Evolutionary conservation across 1,139 yeast species (phyloP).

Genomic region (Geotrichum carabidarum): DNA sequence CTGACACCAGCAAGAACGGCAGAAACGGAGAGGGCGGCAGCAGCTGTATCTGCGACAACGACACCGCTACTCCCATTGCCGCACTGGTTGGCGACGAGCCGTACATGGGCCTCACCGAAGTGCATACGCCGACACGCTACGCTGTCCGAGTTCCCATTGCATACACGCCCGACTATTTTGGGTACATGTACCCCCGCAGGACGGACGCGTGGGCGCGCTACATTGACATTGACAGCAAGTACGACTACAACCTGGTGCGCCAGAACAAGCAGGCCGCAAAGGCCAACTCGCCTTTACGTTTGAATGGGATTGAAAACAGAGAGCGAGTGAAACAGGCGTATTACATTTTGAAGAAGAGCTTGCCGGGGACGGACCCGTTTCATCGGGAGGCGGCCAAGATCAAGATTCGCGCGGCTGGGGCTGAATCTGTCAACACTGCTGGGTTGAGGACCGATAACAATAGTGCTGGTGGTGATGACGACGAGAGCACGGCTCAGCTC

Average conservation of each 20-base stretch:
- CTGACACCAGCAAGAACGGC: neutral
- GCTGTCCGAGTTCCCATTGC: slow-evolving; percentile 24
- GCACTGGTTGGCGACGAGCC: slow-evolving; percentile 31
- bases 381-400: neutral
- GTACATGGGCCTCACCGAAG: slow-evolving; percentile 24
- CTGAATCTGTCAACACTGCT: too few species aligned
- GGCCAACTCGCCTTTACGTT: neutral
- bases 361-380: neutral
- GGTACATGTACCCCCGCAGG: slow-evolving; percentile 25
- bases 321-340: neutral
- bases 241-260: slow-evolving; percentile 6
- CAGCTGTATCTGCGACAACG: slow-evolving; percentile 15
- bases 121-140: slow-evolving; percentile 18
- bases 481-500: neutral
- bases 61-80: slow-evolving; percentile 24
- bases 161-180: slow-evolving; percentile 30
- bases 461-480: neutral
- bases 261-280: neutral
- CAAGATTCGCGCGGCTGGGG: too few species aligned
- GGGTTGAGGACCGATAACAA: too few species aligned
- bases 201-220: slow-evolving; percentile 26
- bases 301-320: neutral
- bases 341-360: neutral
- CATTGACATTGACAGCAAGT: slow-evolving; percentile 27
- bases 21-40: neutral